Percentiles rank a stretch among this genome's conserved stretches.
Evolutionary conservation across 192 early-diverging fungal genomes (phyloP).

Genomic region (Allomyces macrogynus): DNA sequence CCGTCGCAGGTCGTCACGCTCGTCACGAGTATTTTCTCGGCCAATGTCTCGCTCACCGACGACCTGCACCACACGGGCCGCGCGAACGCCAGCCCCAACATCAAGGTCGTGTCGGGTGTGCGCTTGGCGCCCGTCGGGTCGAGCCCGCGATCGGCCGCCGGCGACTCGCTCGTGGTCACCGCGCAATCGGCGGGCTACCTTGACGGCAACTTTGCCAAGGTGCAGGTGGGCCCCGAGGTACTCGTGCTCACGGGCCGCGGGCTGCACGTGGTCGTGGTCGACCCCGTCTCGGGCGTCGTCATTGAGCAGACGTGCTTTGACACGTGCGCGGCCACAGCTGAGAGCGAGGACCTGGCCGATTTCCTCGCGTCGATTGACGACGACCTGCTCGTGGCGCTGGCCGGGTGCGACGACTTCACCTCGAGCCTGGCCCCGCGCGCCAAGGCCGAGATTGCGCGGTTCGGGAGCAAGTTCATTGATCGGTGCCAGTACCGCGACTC

Average conservation of each 20-base stretch:
- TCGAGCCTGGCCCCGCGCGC: slow-evolving; percentile 44
- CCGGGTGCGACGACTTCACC: slow-evolving; percentile 44
- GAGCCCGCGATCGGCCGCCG: slow-evolving; percentile 6
- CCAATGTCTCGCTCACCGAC: too few species aligned
- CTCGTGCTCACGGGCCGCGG: slow-evolving; percentile 42
- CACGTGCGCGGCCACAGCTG: slow-evolving; percentile 38
- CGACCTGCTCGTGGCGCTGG: slow-evolving; percentile 43
- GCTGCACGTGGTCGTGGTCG: slow-evolving; percentile 53
- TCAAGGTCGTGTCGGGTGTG: too few species aligned
- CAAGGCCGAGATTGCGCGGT: slow-evolving; percentile 27
- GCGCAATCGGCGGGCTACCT: slow-evolving; percentile 50
- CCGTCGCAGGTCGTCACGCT: slow-evolving; percentile 63
- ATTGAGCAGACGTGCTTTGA: slow-evolving; percentile 53
- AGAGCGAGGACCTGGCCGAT: slow-evolving; percentile 42
- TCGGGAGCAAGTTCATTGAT: slow-evolving; percentile 34
- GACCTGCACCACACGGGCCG: too few species aligned
- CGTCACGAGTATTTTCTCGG: slow-evolving; percentile 31
- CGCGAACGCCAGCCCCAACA: too few species aligned
- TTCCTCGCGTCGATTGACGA: slow-evolving; percentile 41
- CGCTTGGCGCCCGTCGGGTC: slow-evolving; percentile 2
- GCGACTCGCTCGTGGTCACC: slow-evolving; percentile 26
- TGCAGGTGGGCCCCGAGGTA: slow-evolving; percentile 30
- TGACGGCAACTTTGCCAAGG: slow-evolving; percentile 52
- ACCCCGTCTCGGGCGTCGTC: slow-evolving; percentile 42
- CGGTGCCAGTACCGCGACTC: slow-evolving; percentile 53